Base-by-base conservation (phyloP, 805 yeast species). In the Yamadazyma tumulicola region DNA sequence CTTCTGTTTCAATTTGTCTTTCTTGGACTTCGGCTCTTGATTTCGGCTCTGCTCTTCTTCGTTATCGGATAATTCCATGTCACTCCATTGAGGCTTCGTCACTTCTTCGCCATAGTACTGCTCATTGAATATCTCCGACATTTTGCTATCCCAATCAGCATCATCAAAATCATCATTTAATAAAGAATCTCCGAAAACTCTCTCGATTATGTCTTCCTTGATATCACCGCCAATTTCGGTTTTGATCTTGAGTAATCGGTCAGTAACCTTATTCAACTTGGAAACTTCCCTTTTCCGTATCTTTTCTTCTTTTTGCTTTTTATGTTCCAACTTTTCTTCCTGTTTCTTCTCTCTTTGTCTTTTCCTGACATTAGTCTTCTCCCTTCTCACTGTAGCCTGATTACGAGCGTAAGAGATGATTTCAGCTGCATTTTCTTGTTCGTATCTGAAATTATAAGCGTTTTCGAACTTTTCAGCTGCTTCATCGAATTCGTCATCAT, bases 381-480 rank as follows among this genome's bases (percentile, higher is more conserved):
- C 78, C 54, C 98, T 74, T 64, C 98, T 80, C 53, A 88, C 71
- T 0, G 97, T 87, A 16, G 93, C 95, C 60, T 88, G 96, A 27
- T 70, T 81, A 74, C 98, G 87, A 2, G 97, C 97, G 65, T 91
- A 93, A 12, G 95, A 82, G 13, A 89, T 82, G 57, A 93, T 85
- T 51, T 91, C 96, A 0, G 91, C 86, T 5, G 96, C 75, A 45
- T 79, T 77, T 11, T 95, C 88, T 51, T 89, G 97, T 61, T 93
- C 98, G 56, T 75, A 93, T 55, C 98, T 75, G 71, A 91, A 91
- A 53, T 93, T 93, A 63, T 89, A 91, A 0, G 95, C 96, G 43
- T 79, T 78, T 59, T 93, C 98, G 50, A 86, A 88, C 51, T 77
- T 68, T 49, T 93, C 98, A 5, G 84, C 96, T 2, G 94, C 93